Evolutionary conservation across 352 stramenopile species (phyloP), one percentile per base, ranked within the genome.

Genomic region (Pythium guiyangense): DNA sequence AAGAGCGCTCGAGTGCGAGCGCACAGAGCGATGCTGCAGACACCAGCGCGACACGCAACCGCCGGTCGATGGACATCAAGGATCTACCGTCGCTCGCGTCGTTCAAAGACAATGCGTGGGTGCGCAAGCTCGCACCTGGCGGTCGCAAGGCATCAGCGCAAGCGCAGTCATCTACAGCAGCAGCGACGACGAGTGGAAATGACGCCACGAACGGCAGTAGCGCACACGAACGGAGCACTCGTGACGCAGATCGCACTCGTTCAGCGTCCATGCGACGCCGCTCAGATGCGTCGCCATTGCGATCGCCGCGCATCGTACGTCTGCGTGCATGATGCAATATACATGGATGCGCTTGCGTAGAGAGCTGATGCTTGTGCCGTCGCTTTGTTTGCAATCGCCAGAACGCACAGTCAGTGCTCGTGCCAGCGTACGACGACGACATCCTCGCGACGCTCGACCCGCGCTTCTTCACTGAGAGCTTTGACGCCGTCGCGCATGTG

Each of bases 391-490:
- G 15, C 4, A 14, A 25, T 29, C 3, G 8, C 4, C 22, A 63
- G 57, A 54, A 54, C 42, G 18, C 51, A 18, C 35, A 52, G 18
- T 93, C 83, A 4, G 73, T 87, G 51, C 66, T 93, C 6, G 79
- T 93, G 9, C 83, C 83, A 3, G 64, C 67, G n/a, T 64, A 59
- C n/a, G 68, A 75, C 27, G 81, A 94, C 27, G 75, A 93, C 22
- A 58, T 94, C 17, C 59, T 96, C 20, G 66, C 77, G 15, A 70
- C 71, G n/a, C 53, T 96, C 27, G 84, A 96, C 22, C 68, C 86
- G 47, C 79, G 83, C 0, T 96, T 86, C 57, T 96, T 92, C 59
- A 94, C 83, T 0, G 74, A 89, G 52, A 73, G 57, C 46, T 96
- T 96, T 53, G 84, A 96, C 42, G 63, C 77, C 9, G 60, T 88